Percentiles rank a stretch among this genome's conserved stretches.
Evolutionary conservation across 768 basidiomycete species (phyloP).

Genomic region (Crassisporium funariophilum): DNA sequence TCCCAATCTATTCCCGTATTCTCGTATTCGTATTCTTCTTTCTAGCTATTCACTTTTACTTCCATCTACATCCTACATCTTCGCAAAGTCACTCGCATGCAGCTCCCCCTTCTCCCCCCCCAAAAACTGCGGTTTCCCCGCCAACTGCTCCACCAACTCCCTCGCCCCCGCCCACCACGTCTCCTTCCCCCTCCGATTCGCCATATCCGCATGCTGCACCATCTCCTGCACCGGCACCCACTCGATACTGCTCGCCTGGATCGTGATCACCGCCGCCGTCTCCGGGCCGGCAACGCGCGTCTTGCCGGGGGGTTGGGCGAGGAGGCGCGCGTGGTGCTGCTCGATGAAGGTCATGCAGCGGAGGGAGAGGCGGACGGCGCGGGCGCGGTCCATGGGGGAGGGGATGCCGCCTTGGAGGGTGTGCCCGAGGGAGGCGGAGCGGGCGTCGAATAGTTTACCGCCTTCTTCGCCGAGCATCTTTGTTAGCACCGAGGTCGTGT

Average conservation of each 20-base stretch:
- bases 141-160: constrained; percentile 73
- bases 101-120: constrained; percentile 32
- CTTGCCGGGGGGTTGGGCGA: constrained; percentile 48
- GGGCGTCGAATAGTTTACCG: constrained; percentile 87
- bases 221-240: constrained; percentile 89
- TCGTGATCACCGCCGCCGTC: constrained; percentile 87
- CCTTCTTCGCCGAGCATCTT: constrained; percentile 97
- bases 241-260: constrained; percentile 77
- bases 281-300: constrained; percentile 58
- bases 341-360: constrained; percentile 97
- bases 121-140: constrained; percentile 61
- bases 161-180: constrained; percentile 79
- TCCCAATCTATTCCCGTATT: too few species aligned
- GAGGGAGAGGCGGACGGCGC: constrained; percentile 86
- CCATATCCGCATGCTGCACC: constrained; percentile 87
- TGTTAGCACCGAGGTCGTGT: constrained; percentile 89
- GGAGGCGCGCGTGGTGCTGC: constrained; percentile 64
- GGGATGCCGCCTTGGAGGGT: constrained; percentile 96
- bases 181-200: constrained; percentile 76
- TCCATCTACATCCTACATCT: constrained; percentile 6
- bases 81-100: constrained; percentile 17
- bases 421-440: constrained; percentile 95
- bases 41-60: too few species aligned
- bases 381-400: constrained; percentile 91
- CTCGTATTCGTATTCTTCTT: too few species aligned